These are phyloP conservation scores for Claviceps sp. DNA, from an alignment of 2,329 filamentous ascomycete species.

Conservation along the genomic window DNA sequence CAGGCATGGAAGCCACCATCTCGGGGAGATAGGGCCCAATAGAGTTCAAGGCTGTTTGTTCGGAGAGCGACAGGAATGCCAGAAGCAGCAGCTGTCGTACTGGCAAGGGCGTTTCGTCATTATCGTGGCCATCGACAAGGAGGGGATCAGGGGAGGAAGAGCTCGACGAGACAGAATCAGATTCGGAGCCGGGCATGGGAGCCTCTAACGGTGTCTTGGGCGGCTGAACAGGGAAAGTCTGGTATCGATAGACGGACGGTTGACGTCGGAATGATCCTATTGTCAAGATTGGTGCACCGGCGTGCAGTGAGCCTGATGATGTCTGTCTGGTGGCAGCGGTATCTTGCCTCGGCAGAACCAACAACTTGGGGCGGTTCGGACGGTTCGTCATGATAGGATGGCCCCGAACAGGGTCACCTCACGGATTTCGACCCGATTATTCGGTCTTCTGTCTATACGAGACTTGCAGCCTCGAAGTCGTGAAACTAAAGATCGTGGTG, in stretches of 20 bases:
- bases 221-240: conserved; percentile 67
- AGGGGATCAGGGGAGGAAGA: conserved; percentile 5
- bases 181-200: conserved; percentile 8
- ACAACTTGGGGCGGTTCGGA: conserved; percentile 3
- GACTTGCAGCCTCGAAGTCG: neutral
- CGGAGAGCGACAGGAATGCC: conserved; percentile 76
- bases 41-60: conserved; percentile 94
- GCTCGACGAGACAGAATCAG: conserved; percentile 6
- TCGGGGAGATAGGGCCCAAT: conserved; percentile 90
- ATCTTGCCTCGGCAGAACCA: neutral
- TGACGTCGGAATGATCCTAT: conserved; percentile 21
- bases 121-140: conserved; percentile 18
- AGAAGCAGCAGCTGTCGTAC: conserved; percentile 71
- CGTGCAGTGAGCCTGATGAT: conserved; percentile 37
- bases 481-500: neutral
- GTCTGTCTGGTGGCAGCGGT: conserved; percentile 10
- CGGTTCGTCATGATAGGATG: conserved; percentile 5
- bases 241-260: conserved; percentile 48
- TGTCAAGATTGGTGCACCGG: conserved; percentile 34
- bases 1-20: conserved; percentile 79
- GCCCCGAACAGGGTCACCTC: neutral
- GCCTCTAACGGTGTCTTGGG: conserved; percentile 49
- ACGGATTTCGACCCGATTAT: too few species aligned
- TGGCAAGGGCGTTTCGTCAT: conserved; percentile 61
- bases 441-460: too few species aligned